Base-by-base conservation (phyloP, 306 rosid genomes). In the Prunus mongolica region DNA sequence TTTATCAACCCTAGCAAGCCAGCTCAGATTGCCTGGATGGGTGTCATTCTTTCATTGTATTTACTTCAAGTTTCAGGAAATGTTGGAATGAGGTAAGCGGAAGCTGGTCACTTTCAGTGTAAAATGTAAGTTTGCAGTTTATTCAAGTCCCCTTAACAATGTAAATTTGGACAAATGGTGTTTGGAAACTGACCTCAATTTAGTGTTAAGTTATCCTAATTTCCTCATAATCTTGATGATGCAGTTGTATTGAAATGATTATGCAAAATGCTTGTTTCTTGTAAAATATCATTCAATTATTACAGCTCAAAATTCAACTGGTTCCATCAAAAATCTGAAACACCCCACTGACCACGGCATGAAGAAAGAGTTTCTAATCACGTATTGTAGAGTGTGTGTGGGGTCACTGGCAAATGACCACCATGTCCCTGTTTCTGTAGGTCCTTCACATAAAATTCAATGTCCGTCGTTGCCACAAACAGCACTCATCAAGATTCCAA, bases 21-120 rank as follows among this genome's bases (percentile, higher is more conserved):
- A 18, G 65, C 58, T 24, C 71, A 65, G 27, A 76, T 54, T 49
- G 49, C 25, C 41, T 32, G 41, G 41, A 66, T 44, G 12, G 66
- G 68, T 72, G 54, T 45, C 51, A 56, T 38, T 65, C 20, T 70
- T 44, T 16, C 28, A 55, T 45, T 63, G 77, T 69, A 56, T 72
- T 64, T 66, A 70, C 69, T 28, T 47, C 25, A 25, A 70, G 25
- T 20, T 16, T 51, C 12, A 38, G 30, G 45, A 45, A 38, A 63
- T 64, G 77, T 75, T 54, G 61, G 62, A 13, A 10, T 22, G 22
- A n/a, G 34, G 38, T 65, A 32, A 25, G 65, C 57, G 50, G 56
- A 18, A 51, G 67, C 3, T 75, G 73, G 8, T 52, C 25, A 16
- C 3, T 27, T 13, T 13, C 25, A 14, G 66, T 77, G 67, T 66